These are phyloP conservation scores for Chaetomium sp. DNA, from an alignment of 2,329 filamentous ascomycete species.

Conservation along the genomic window DNA sequence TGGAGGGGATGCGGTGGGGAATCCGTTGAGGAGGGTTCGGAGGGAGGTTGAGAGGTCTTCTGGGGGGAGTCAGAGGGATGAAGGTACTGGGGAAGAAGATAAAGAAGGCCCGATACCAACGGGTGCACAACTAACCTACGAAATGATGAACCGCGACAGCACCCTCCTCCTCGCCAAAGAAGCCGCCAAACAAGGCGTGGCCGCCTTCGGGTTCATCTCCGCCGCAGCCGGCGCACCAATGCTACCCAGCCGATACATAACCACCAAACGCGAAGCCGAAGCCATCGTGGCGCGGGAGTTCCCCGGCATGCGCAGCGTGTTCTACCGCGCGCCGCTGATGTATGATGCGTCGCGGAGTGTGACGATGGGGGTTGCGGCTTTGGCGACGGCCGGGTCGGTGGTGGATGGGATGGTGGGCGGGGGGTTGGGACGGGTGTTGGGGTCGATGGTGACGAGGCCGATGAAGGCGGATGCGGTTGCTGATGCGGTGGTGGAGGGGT, in stretches of 20 bases:
- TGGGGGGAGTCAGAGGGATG: neutral
- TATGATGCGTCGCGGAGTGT: constrained; percentile 78
- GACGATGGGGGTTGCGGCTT: constrained; percentile 76
- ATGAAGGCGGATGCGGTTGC: constrained; percentile 81
- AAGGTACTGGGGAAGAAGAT: neutral
- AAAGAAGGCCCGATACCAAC: constrained; percentile 30
- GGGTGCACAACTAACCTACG: constrained; percentile 73
- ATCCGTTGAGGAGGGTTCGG: constrained; percentile 59
- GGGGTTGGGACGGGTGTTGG: constrained; percentile 68
- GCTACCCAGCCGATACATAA: constrained; percentile 78
- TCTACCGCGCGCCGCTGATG: constrained; percentile 79
- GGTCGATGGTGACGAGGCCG: constrained; percentile 70
- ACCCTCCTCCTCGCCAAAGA: constrained; percentile 79
- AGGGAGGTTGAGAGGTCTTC: constrained; percentile 39
- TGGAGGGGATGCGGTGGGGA: constrained; percentile 38
- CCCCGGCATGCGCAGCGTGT: constrained; percentile 69
- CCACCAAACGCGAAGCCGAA: constrained; percentile 88
- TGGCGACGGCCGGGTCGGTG: constrained; percentile 65
- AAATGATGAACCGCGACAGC: constrained; percentile 91
- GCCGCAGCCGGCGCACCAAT: constrained; percentile 81
- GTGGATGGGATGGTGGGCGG: constrained; percentile 75
- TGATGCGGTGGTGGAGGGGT: constrained; percentile 81
- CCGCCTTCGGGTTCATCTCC: constrained; percentile 79
- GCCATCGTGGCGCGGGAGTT: constrained; percentile 65
- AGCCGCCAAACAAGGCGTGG: constrained; percentile 56